Conservation (phyloP, 331 rosid species). For the Saraca asoca region DNA sequence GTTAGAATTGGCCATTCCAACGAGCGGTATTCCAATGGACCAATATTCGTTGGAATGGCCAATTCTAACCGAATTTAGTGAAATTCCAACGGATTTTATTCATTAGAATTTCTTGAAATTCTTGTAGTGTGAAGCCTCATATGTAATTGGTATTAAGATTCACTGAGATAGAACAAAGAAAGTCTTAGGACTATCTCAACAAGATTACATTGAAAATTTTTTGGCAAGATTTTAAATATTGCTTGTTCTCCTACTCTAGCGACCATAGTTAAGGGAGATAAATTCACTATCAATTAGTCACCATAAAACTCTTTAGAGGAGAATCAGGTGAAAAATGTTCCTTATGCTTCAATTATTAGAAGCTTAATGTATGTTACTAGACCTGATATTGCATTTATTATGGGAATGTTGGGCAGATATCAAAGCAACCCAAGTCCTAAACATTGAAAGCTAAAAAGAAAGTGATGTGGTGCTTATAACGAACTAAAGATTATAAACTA, state of each 20-base stretch:
- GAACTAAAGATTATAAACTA: neutral
- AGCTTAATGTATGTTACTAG: neutral
- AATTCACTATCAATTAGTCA: neutral
- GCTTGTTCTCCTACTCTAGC: neutral
- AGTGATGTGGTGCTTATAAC: neutral
- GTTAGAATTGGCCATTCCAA: too few relatives aligned
- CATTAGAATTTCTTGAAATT: too few relatives aligned
- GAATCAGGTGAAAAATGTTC: neutral
- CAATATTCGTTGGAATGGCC: too few relatives aligned
- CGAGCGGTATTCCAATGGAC: too few relatives aligned
- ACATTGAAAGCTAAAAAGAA: constrained; percentile 1
- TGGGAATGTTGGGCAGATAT: neutral
- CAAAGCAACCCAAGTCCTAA: neutral
- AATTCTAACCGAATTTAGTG: too few relatives aligned
- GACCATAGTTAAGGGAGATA: neutral
- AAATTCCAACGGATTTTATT: too few relatives aligned
- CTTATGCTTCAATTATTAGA: neutral
- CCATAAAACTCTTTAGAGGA: too few relatives aligned
- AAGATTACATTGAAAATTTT: neutral
- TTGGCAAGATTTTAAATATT: neutral
- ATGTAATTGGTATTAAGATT: neutral
- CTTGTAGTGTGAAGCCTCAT: neutral
- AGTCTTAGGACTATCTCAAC: neutral
- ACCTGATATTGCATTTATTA: neutral
- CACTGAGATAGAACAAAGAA: neutral